Evolutionary conservation across 2,329 filamentous ascomycete genomes (phyloP).

Genomic region (Sphaceloma murrayae): DNA sequence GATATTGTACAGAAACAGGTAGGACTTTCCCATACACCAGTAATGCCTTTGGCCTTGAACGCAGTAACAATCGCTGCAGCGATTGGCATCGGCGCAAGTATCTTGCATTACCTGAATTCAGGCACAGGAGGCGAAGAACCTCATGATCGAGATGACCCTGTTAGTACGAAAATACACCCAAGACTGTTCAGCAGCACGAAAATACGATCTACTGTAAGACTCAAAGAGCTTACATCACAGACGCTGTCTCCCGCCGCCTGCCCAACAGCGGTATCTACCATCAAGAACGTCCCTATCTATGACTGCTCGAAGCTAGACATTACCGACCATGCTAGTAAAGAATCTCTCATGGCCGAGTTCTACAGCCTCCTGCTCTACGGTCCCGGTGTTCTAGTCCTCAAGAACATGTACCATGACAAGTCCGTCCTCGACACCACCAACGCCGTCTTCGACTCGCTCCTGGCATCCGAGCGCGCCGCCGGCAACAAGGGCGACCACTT

Average conservation of each 20-base stretch:
- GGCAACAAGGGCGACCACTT: constrained; percentile 50
- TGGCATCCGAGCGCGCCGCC: constrained; percentile 35
- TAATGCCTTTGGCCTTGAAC: background rate
- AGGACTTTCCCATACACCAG: background rate
- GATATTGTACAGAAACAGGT: background rate
- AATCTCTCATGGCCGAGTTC: constrained; percentile 50
- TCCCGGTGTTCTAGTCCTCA: constrained; percentile 51
- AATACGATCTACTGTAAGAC: background rate
- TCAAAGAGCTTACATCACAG: constrained; percentile 36
- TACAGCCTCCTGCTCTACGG: constrained; percentile 48
- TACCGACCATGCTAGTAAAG: constrained; percentile 25
- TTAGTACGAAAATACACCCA: background rate
- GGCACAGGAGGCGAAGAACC: background rate
- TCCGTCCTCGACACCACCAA: constrained; percentile 40
- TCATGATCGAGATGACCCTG: too few species aligned
- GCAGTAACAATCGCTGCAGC: background rate
- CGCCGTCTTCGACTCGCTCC: constrained; percentile 40
- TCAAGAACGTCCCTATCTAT: constrained; percentile 49
- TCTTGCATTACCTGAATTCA: background rate
- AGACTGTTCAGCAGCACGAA: background rate
- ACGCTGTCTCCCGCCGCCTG: constrained; percentile 34
- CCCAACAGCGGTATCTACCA: constrained; percentile 38
- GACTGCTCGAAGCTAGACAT: constrained; percentile 34
- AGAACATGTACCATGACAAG: constrained; percentile 41
- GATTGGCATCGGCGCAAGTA: background rate